Evolutionary conservation across 1,284 basidiomycete genomes (phyloP), one percentile per base, ranked within the genome.

Genomic region (Pterulicium gracile): DNA sequence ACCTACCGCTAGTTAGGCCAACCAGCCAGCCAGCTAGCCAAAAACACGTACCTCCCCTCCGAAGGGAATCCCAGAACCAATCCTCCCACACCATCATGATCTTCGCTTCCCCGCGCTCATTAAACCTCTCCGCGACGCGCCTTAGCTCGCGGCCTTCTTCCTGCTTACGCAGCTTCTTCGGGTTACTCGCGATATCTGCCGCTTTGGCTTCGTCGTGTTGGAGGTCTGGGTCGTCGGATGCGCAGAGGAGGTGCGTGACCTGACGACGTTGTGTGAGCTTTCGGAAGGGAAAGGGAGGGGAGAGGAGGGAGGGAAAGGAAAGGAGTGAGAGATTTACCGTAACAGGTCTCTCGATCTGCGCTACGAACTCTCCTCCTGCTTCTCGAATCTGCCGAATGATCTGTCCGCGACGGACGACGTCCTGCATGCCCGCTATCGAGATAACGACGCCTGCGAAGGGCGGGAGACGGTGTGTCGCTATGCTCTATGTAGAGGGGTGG

Each of bases 1-100:
- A n/a, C n/a, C n/a, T n/a, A n/a, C n/a, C n/a, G n/a, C n/a, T n/a
- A n/a, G n/a, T n/a, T n/a, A n/a, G n/a, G n/a, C n/a, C n/a, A n/a
- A n/a, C n/a, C n/a, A n/a, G n/a, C n/a, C n/a, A n/a, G 36, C 4
- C 19, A 39, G 15, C 4, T 17, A 39, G 4, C n/a, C 4, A 15
- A 13, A 39, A 18, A 39, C 15, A 39, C 66, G 43, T 46, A 72
- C 83, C 87, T 48, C 78, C 77, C 52, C 77, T 82, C 42, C 78
- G 70, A 5, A 87, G 51, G 24, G 71, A 88, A 53, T 90, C 88
- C 81, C 82, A 85, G 51, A 91, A 83, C 87, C 87, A 91, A 50
- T 88, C 86, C 52, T 87, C 84, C 80, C 87, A 89, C 1, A 91
- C 76, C 2, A 88, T 64, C 43, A 73, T 68, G 27, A 89, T 82